Evolutionary conservation across 2,329 filamentous ascomycete species (phyloP), one percentile per base, ranked within the genome.

Genomic region (Conoideocrella luteorostrata): DNA sequence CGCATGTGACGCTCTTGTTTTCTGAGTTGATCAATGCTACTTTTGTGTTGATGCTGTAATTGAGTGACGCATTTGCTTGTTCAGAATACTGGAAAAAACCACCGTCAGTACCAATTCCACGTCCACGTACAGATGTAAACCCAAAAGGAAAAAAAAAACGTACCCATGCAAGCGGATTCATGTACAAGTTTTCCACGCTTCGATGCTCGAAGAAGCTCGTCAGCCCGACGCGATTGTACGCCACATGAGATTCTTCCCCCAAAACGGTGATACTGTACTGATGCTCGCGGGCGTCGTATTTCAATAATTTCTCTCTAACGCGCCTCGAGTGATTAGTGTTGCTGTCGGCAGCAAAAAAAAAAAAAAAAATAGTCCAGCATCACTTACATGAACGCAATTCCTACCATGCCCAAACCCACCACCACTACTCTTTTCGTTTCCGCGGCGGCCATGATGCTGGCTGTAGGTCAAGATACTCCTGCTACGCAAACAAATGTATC

Each of bases 331-430:
- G 7, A 12, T n/a, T 22, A 11, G n/a, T 26, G 21, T 32, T 7
- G 32, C 7, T 37, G 15, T 24, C 28, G 15, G 33, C 34, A 10
- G 10, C 20, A 6, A 32, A 29, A 20, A 4, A 15, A 3, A 20
- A 21, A 28, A 13, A 4, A 33, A 18, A 13, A 21, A 15, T 5
- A 6, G 15, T 10, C 9, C 9, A n/a, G n/a, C n/a, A n/a, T n/a
- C n/a, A 72, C 84, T 73, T 67, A 91, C 86, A 94, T 88, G 61
- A 94, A 91, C 33, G 86, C 82, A 53, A 93, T 84, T 30, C 85
- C 88, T 35, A 95, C 89, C 90, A 96, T 96, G 3, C 89, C 89
- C 65, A 95, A 66, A 9, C 89, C 89, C 30, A 95, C 87, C 29
- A 95, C 81, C 2, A 94, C 88, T 28, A 94, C 67, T 57, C 75